phyloP scores from a whole-genome alignment of 768 basidiomycete species.

The Kwoniella sp. region DNA sequence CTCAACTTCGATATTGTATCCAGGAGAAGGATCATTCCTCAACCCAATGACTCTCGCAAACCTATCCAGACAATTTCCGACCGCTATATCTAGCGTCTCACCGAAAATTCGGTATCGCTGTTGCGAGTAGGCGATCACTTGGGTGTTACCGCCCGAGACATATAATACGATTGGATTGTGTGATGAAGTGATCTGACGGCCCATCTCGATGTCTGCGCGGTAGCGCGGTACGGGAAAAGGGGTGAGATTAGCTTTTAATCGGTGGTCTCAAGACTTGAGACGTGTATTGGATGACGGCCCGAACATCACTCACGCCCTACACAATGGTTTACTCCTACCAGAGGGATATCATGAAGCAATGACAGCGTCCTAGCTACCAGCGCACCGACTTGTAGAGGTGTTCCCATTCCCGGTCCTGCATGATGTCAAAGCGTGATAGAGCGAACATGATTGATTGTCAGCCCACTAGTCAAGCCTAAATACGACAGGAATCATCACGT shows the following conservation, averaged over 20 bases:
- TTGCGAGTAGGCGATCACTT: slow-evolving; percentile 97
- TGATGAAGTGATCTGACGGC: slow-evolving; percentile 88
- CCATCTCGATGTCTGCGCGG: slow-evolving; percentile 92
- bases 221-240: no score
- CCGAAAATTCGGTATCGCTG: slow-evolving; percentile 98
- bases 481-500: no score
- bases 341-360: slow-evolving; percentile 81
- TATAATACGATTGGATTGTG: slow-evolving; percentile 95
- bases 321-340: slow-evolving; percentile 98
- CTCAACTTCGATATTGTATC: slow-evolving; percentile 95
- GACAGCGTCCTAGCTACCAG: slow-evolving; percentile 89
- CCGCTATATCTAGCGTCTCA: slow-evolving; percentile 98
- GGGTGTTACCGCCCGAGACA: slow-evolving; percentile 97
- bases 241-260: neutral
- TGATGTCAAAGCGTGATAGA: no score
- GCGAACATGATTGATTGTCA: no score
- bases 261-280: no score
- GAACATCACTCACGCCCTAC: slow-evolving; percentile 90
- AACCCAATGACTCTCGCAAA: slow-evolving; percentile 93
- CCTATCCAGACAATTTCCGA: slow-evolving; percentile 95
- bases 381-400: slow-evolving; percentile 90
- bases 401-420: slow-evolving; percentile 98
- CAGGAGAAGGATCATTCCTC: slow-evolving; percentile 92
- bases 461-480: no score
- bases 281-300: no score